phyloP scores from a whole-genome alignment of 306 rosid genomes.

The Malus asiatica region DNA sequence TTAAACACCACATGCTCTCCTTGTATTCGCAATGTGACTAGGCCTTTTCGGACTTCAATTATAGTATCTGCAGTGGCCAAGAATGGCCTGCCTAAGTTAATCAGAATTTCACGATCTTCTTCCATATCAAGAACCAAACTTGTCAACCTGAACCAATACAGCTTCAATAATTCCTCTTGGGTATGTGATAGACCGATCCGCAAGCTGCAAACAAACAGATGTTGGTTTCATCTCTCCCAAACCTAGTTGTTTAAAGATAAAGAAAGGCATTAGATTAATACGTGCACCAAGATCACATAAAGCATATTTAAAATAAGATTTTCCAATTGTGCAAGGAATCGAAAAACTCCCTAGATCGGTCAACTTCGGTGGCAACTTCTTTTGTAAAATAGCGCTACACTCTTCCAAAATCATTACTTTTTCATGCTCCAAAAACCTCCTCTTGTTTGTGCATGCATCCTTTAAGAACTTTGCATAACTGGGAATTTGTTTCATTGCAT shows the following conservation, averaged over 20 bases:
- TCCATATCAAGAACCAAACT: background rate
- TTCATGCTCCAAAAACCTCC: too few species aligned
- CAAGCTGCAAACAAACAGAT: background rate
- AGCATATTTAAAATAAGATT: too few species aligned
- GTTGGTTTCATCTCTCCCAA: background rate
- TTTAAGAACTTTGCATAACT: too few species aligned
- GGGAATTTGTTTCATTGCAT: too few species aligned
- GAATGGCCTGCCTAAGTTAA: background rate
- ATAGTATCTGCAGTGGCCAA: background rate
- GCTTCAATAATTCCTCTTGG: background rate
- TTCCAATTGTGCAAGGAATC: too few species aligned
- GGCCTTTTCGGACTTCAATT: background rate
- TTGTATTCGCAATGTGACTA: background rate
- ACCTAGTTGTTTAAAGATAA: background rate
- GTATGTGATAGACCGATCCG: background rate
- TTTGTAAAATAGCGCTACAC: background rate
- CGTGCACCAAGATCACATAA: background rate
- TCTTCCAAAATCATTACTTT: background rate
- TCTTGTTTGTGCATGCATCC: too few species aligned
- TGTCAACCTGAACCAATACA: background rate
- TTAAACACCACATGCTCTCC: background rate
- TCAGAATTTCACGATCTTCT: background rate
- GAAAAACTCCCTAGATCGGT: too few species aligned
- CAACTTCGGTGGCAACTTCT: background rate
- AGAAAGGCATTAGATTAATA: background rate